These are phyloP conservation scores for Mucor circinelloides DNA, from an alignment of 371 early-diverging fungal species.

Conservation along the genomic window DNA sequence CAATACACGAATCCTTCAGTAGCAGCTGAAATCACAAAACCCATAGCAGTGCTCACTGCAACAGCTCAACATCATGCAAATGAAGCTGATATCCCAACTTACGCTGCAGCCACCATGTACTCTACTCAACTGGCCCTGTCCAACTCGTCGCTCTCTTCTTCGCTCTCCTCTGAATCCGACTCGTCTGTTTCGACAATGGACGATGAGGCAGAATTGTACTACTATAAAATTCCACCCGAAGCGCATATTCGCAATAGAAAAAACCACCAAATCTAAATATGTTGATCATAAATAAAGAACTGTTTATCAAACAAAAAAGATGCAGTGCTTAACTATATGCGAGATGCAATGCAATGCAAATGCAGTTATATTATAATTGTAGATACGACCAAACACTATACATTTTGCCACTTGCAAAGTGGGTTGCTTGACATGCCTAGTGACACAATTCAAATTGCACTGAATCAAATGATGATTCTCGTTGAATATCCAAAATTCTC, in stretches of 20 bases:
- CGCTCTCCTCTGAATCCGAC: constrained; percentile 5
- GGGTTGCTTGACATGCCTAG: no score
- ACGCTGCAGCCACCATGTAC: constrained; percentile 10
- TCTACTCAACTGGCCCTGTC: not conserved
- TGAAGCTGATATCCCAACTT: constrained; percentile 9
- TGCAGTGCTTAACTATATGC: not conserved
- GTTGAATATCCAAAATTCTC: no score
- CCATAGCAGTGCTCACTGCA: not conserved
- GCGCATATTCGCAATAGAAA: constrained; percentile 6
- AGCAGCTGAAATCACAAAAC: not conserved
- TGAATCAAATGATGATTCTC: no score
- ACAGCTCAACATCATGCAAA: not conserved
- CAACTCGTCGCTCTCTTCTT: not conserved
- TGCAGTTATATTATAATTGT: not conserved
- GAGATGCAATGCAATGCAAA: not conserved
- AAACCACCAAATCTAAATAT: not conserved
- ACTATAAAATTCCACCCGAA: constrained; percentile 4
- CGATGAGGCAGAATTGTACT: not conserved
- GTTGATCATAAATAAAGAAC: not conserved
- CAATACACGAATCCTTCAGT: not conserved
- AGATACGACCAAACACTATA: not conserved
- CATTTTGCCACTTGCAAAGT: not conserved
- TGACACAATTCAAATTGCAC: not conserved
- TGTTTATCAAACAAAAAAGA: not conserved
- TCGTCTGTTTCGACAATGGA: constrained; percentile 5